Conservation (phyloP, 805 yeast genomes). For the Saccharomycopsis malanga region DNA sequence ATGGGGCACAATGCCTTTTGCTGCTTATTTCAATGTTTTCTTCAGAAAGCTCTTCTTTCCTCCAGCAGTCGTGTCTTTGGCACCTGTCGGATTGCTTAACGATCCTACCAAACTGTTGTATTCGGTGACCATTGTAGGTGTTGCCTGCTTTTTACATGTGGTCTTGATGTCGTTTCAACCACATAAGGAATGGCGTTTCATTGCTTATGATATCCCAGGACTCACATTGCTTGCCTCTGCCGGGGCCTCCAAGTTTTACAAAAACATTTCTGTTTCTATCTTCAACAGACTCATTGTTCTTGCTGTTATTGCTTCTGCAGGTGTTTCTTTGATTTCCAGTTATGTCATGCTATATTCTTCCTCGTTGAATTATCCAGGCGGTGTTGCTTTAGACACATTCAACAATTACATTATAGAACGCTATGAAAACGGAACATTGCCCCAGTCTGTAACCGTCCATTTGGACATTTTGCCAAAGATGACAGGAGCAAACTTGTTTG, state of each 20-base stretch:
- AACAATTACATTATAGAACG: constrained; percentile 36
- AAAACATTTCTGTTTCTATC: constrained; percentile 10
- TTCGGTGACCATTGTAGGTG: constrained; percentile 38
- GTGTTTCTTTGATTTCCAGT: constrained; percentile 33
- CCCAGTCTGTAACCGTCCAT: constrained; percentile 44
- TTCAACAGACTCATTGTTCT: constrained; percentile 20
- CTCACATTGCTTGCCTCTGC: constrained; percentile 57
- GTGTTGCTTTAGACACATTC: constrained; percentile 53
- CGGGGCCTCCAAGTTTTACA: constrained; percentile 39
- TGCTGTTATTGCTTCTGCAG: constrained; percentile 20
- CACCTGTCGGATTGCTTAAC: constrained; percentile 68
- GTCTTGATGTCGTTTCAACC: constrained; percentile 68
- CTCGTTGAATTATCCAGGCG: constrained; percentile 83
- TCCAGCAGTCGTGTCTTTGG: constrained; percentile 70
- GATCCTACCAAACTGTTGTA: constrained; percentile 45
- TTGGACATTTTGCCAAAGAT: constrained; percentile 76
- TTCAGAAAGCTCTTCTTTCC: constrained; percentile 31
- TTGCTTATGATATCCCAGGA: constrained; percentile 67
- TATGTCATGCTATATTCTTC: constrained; percentile 54
- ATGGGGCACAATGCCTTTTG: constrained; percentile 83
- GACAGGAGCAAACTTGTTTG: constrained; percentile 80
- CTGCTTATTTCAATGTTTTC: constrained; percentile 51
- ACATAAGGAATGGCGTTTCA: constrained; percentile 93
- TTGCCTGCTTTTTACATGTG: constrained; percentile 51
- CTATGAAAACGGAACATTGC: constrained; percentile 14